These are phyloP conservation scores for Pistacia vera DNA, from an alignment of 345 rosid genomes.

Conservation along the genomic window DNA sequence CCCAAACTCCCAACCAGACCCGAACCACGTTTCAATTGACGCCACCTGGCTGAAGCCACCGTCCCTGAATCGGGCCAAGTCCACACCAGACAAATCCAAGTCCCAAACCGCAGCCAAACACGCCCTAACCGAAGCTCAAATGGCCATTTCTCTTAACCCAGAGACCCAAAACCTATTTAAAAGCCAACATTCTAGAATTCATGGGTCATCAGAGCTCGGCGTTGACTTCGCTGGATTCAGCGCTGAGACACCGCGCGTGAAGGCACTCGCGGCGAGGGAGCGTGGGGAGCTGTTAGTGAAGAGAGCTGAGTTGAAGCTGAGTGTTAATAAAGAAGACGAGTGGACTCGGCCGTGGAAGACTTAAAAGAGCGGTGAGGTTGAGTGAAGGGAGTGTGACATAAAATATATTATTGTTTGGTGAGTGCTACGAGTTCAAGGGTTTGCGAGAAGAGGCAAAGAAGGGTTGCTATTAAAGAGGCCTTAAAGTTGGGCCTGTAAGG, in stretches of 20 bases:
- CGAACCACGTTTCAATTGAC: conserved; percentile 48
- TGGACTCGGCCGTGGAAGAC: conserved; percentile 61
- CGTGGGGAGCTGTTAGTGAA: conserved; percentile 51
- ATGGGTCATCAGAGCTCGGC: conserved; percentile 58
- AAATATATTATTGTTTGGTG: conserved; percentile 40
- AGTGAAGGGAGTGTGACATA: conserved; percentile 26
- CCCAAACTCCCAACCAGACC: conserved; percentile 37
- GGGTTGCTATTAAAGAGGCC: conserved; percentile 36
- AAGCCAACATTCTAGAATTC: conserved; percentile 51
- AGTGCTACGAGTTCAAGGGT: conserved; percentile 50
- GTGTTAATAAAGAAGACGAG: conserved; percentile 54
- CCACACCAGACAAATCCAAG: conserved; percentile 36
- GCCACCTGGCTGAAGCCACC: conserved; percentile 45
- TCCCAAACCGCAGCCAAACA: conserved; percentile 51
- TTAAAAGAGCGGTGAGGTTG: conserved; percentile 46
- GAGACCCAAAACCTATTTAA: conserved; percentile 58
- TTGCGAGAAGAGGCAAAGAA: conserved; percentile 27
- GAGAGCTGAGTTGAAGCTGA: conserved; percentile 63
- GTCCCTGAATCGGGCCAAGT: conserved; percentile 47
- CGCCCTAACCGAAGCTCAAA: conserved; percentile 40
- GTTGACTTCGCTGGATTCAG: conserved; percentile 56
- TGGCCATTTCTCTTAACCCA: conserved; percentile 50
- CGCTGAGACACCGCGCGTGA: conserved; percentile 52
- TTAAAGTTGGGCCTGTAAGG: background rate
- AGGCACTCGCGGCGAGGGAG: conserved; percentile 42